These are phyloP conservation scores for Neckera pumila DNA, from an alignment of 225 moss, liverwort and hornwort genomes.

Conservation along the genomic window DNA sequence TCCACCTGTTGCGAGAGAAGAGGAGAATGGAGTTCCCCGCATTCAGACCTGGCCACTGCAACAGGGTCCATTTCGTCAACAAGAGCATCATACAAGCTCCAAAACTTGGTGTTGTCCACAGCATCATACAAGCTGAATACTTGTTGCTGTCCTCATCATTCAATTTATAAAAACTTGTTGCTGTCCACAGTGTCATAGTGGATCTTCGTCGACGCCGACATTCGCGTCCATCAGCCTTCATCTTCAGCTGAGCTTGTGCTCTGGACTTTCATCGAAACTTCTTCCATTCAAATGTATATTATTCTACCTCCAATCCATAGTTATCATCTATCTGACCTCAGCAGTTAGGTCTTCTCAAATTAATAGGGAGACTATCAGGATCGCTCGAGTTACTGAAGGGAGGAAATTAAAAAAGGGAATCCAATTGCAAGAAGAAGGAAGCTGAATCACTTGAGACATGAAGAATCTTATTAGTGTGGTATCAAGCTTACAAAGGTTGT, in stretches of 20 bases:
- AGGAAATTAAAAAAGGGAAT: no score
- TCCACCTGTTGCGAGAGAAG: constrained; percentile 66
- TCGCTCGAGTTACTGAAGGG: background rate
- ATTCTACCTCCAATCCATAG: background rate
- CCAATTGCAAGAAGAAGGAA: background rate
- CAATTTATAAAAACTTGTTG: no score
- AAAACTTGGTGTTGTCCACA: background rate
- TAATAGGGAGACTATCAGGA: background rate
- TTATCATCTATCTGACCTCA: background rate
- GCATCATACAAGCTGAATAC: background rate
- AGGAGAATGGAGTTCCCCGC: constrained; percentile 50
- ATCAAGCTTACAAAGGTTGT: constrained; percentile 11
- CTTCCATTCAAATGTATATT: no score
- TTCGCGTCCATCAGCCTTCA: constrained; percentile 18
- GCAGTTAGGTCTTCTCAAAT: background rate
- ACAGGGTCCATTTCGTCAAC: background rate
- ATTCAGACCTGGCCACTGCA: constrained; percentile 34
- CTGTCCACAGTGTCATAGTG: background rate
- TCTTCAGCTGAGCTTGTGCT: background rate
- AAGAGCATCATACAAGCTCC: constrained; percentile 16
- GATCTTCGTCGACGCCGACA: background rate
- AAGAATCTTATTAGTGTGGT: background rate
- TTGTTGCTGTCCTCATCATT: background rate
- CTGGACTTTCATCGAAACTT: background rate
- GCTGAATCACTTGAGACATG: background rate